A percentile compares a stretch with the other conserved stretches of the same genome.
Evolutionary conservation across 495 filamentous ascomycete genomes (phyloP).

Genomic region (Penicillium herquei): DNA sequence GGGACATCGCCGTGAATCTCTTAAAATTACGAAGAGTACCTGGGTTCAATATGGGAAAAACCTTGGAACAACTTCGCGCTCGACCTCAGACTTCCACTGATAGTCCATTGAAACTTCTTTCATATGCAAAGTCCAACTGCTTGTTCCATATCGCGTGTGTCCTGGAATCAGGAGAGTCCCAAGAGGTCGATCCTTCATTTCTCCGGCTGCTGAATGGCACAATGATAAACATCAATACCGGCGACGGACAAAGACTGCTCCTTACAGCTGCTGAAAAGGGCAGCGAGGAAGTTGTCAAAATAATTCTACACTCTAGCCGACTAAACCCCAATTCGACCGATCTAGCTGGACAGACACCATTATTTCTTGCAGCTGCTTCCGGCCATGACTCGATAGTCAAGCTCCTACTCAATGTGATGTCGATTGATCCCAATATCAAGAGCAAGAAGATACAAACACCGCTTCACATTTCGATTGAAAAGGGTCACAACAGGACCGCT

Average conservation of each 20-base stretch:
- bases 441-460: neutral
- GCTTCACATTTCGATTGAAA: neutral
- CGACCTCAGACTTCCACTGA: neutral
- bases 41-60: neutral
- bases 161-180: neutral
- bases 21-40: neutral
- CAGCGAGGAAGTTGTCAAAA: neutral
- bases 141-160: neutral
- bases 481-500: neutral
- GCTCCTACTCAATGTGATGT: neutral
- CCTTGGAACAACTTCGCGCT: neutral
- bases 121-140: slow-evolving; percentile 3
- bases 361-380: neutral
- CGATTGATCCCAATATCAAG: neutral
- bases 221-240: neutral
- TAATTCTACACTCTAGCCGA: neutral
- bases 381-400: neutral
- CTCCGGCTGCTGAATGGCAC: neutral
- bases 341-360: neutral
- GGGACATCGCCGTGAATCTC: neutral
- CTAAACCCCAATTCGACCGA: neutral
- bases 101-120: neutral
- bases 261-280: neutral
- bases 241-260: neutral
- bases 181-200: neutral